Conservation (phyloP, 2,329 filamentous ascomycete genomes). For the Fusarium bulbicola region DNA sequence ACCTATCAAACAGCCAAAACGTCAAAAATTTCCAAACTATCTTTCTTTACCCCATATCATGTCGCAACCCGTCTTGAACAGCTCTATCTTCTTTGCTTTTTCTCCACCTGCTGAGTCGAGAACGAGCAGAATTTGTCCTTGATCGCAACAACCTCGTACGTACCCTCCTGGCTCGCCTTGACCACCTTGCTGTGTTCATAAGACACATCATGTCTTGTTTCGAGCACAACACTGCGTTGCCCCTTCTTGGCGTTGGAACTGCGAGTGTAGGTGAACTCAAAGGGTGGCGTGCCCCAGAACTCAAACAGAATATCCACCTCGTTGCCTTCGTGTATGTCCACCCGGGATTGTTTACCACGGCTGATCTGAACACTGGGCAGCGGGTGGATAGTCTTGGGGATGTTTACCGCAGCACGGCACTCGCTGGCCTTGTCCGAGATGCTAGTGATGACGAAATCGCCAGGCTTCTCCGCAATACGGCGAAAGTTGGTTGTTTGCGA, state of each 20-base stretch:
- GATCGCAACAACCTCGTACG: slow-evolving; percentile 96
- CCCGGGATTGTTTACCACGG: slow-evolving; percentile 79
- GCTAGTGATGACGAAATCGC: slow-evolving; percentile 86
- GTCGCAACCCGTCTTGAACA: background rate
- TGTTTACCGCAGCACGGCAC: slow-evolving; percentile 81
- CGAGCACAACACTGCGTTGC: slow-evolving; percentile 81
- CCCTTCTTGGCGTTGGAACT: slow-evolving; percentile 85
- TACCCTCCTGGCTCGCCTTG: slow-evolving; percentile 90
- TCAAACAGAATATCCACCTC: slow-evolving; percentile 94
- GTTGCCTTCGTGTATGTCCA: slow-evolving; percentile 97
- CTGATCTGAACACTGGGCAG: slow-evolving; percentile 92
- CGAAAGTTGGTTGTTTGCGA: slow-evolving; percentile 85
- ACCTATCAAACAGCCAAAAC: slow-evolving; percentile 25
- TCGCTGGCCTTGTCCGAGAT: slow-evolving; percentile 89
- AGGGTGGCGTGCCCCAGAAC: slow-evolving; percentile 94
- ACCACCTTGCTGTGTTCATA: slow-evolving; percentile 84
- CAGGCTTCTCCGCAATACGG: slow-evolving; percentile 90
- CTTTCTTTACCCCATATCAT: slow-evolving; percentile 5
- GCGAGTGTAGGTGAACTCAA: slow-evolving; percentile 96
- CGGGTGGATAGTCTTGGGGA: slow-evolving; percentile 87
- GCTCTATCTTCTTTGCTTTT: slow-evolving; percentile 54
- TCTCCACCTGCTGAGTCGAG: slow-evolving; percentile 72
- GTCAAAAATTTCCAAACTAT: slow-evolving; percentile 28
- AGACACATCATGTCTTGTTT: slow-evolving; percentile 88
- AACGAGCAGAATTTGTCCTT: slow-evolving; percentile 94